Conservation (phyloP, 2,329 filamentous ascomycete species). For the Rosellinia necatrix region DNA sequence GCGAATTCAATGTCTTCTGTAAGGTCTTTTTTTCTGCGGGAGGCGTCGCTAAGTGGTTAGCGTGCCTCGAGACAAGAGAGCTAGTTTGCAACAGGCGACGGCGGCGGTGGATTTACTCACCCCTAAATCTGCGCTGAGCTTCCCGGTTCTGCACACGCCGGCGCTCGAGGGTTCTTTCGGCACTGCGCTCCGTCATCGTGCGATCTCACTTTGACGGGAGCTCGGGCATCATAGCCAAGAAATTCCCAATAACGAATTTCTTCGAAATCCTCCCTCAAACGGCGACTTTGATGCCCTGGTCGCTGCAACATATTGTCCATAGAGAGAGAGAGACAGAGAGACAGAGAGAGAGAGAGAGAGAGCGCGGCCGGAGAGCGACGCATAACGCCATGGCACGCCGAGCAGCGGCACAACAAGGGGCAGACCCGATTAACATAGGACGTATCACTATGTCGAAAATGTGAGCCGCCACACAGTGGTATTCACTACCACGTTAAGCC, state of each 20-base stretch:
- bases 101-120: background rate
- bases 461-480: no score
- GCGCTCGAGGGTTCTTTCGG: constrained; percentile 9
- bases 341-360: no score
- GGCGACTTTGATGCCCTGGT: background rate
- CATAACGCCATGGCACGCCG: no score
- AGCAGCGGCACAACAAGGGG: no score
- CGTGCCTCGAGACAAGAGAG: background rate
- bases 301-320: background rate
- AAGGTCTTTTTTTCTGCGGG: constrained; percentile 1
- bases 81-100: background rate
- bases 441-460: no score
- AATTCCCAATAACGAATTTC: no score
- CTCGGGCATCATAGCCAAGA: background rate
- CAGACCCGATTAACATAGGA: no score
- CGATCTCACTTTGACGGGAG: background rate
- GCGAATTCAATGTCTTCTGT: constrained; percentile 1
- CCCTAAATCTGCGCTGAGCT: constrained; percentile 7
- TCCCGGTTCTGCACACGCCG: constrained; percentile 7
- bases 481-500: no score
- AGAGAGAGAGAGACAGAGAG: no score
- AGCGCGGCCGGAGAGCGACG: no score
- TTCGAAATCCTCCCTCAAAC: background rate
- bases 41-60: background rate
- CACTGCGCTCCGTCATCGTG: constrained; percentile 2